These are phyloP conservation scores for Leishmania braziliensis DNA, from an alignment of 208 protist genomes.

Conservation along the genomic window DNA sequence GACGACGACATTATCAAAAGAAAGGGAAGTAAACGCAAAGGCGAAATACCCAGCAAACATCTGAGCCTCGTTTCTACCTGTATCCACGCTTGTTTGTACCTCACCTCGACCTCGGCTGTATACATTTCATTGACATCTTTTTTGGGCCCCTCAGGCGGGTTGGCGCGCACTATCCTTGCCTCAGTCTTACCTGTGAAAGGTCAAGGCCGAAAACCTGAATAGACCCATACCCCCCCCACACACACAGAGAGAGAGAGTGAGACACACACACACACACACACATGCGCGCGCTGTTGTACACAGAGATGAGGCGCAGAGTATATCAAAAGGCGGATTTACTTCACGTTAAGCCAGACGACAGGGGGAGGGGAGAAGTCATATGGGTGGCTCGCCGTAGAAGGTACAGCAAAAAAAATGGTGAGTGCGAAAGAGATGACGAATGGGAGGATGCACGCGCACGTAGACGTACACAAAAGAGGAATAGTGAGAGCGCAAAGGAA, in stretches of 20 bases:
- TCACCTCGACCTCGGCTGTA: neutral
- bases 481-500: neutral
- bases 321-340: neutral
- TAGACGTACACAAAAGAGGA: neutral
- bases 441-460: neutral
- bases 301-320: neutral
- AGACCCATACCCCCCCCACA: neutral
- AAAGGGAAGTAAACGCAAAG: neutral
- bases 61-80: neutral
- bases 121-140: slow-evolving; percentile 7
- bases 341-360: neutral
- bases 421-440: neutral
- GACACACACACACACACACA: slow-evolving; percentile 13
- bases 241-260: neutral
- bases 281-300: neutral
- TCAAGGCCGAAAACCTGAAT: neutral
- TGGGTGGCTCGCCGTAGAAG: neutral
- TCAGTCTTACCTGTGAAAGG: neutral
- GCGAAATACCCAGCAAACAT: neutral
- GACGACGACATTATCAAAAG: neutral
- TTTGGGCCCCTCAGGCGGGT: neutral
- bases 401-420: neutral
- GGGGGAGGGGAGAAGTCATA: neutral
- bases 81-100: neutral
- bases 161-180: neutral